These are phyloP conservation scores for Triticum dicoccoides DNA, from an alignment of 176 grass and related monocot genomes.

Conservation along the genomic window DNA sequence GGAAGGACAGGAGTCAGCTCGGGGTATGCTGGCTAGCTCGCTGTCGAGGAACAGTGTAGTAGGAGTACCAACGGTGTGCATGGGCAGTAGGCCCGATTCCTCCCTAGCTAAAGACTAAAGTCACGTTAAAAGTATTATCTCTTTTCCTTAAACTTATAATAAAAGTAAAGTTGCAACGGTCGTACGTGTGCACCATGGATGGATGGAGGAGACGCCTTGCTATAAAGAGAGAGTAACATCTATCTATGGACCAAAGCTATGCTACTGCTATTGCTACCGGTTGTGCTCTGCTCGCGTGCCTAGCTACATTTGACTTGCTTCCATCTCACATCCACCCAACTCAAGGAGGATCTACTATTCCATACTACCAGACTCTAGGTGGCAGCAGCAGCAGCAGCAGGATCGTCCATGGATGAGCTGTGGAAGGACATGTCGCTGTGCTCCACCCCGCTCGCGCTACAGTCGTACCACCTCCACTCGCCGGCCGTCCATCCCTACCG, in stretches of 20 bases:
- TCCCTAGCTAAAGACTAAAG: neutral
- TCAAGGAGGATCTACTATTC: neutral
- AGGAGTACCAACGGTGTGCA: neutral
- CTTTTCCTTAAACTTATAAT: neutral
- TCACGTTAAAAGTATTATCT: neutral
- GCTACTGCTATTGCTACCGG: neutral
- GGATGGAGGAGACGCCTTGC: neutral
- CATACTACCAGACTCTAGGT: neutral
- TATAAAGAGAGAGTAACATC: neutral
- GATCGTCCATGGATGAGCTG: constrained; percentile 16
- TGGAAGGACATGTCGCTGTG: constrained; percentile 28
- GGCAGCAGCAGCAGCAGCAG: neutral
- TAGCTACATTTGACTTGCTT: neutral
- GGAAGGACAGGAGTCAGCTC: neutral
- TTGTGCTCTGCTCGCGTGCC: no score
- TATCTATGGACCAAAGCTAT: neutral
- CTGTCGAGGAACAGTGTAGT: neutral
- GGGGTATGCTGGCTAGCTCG: neutral
- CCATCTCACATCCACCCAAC: neutral
- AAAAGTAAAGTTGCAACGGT: neutral
- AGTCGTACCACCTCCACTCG: neutral
- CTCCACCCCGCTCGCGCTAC: neutral
- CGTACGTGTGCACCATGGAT: neutral
- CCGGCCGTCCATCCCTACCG: neutral
- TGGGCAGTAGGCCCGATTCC: neutral